phyloP scores from a whole-genome alignment of 2,329 filamentous ascomycete genomes.

The Tetracladium maxilliforme region DNA sequence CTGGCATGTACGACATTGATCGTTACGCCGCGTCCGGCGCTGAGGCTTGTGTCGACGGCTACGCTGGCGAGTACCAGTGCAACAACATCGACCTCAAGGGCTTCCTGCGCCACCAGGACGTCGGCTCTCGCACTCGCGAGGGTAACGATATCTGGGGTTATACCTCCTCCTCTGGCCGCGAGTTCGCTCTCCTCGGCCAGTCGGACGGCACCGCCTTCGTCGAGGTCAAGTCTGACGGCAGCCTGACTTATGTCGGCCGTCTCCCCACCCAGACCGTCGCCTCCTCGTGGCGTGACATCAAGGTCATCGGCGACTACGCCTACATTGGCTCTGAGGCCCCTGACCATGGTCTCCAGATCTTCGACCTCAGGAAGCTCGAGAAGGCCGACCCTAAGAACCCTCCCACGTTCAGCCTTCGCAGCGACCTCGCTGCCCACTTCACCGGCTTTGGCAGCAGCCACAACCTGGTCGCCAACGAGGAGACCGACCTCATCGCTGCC shows the following conservation, averaged over 20 bases:
- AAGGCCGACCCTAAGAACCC: conserved; percentile 14
- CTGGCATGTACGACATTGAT: conserved; percentile 2
- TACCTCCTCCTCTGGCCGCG: conserved; percentile 29
- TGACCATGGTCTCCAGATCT: conserved; percentile 35
- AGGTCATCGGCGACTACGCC: conserved; percentile 18
- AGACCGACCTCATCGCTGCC: conserved; percentile 18
- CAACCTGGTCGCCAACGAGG: conserved; percentile 25
- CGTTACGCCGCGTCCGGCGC: conserved; percentile 2
- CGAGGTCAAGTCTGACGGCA: conserved; percentile 27
- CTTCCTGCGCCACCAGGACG: conserved; percentile 21
- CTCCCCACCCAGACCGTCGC: conserved; percentile 15
- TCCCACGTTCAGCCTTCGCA: conserved; percentile 17
- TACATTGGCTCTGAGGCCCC: conserved; percentile 24
- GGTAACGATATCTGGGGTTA: conserved; percentile 27
- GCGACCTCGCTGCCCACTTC: conserved; percentile 20
- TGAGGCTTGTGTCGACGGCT: conserved; percentile 14
- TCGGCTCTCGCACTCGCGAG: conserved; percentile 18
- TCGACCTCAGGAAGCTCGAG: conserved; percentile 32
- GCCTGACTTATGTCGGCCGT: conserved; percentile 28
- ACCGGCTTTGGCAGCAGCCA: conserved; percentile 18
- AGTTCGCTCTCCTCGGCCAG: conserved; percentile 31
- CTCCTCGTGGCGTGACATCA: conserved; percentile 23
- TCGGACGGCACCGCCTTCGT: conserved; percentile 34
- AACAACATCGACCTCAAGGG: conserved; percentile 21
- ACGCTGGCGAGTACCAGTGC: conserved; percentile 19